phyloP scores from a whole-genome alignment of 495 filamentous ascomycete genomes.

The Lophiostoma macrostomum region DNA sequence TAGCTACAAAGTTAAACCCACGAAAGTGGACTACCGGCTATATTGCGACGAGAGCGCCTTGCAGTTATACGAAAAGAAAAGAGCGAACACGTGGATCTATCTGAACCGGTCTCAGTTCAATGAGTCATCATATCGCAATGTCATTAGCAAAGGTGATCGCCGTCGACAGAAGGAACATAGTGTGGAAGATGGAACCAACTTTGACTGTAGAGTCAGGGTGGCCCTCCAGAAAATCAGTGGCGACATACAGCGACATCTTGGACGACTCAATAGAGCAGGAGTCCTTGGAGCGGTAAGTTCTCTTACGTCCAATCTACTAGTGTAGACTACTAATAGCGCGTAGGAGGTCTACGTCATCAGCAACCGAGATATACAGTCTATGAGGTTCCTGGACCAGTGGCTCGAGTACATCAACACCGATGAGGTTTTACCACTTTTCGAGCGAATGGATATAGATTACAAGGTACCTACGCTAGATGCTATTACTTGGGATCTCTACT shows the following conservation, averaged over 20 bases:
- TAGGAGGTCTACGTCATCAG: conserved; percentile 55
- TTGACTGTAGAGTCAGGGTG: conserved; percentile 46
- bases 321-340: too few relatives aligned
- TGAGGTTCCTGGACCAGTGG: conserved; percentile 50
- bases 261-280: conserved; percentile 44
- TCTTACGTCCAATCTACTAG: conserved; percentile 3
- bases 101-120: conserved; percentile 41
- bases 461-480: conserved; percentile 37
- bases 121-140: conserved; percentile 41
- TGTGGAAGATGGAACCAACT: conserved; percentile 43
- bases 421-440: conserved; percentile 47
- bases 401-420: conserved; percentile 48
- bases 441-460: conserved; percentile 43
- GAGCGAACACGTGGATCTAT: conserved; percentile 48
- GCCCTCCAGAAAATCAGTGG: conserved; percentile 49
- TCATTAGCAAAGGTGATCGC: conserved; percentile 36
- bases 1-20: conserved; percentile 42
- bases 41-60: conserved; percentile 46
- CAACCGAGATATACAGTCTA: conserved; percentile 49
- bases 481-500: conserved; percentile 39
- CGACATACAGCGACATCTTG: conserved; percentile 44
- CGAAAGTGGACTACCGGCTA: conserved; percentile 47
- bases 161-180: conserved; percentile 42
- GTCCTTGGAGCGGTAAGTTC: conserved; percentile 43
- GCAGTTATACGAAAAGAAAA: conserved; percentile 45